Conservation (phyloP, 441 rosid species). For the Manihot esculenta region DNA sequence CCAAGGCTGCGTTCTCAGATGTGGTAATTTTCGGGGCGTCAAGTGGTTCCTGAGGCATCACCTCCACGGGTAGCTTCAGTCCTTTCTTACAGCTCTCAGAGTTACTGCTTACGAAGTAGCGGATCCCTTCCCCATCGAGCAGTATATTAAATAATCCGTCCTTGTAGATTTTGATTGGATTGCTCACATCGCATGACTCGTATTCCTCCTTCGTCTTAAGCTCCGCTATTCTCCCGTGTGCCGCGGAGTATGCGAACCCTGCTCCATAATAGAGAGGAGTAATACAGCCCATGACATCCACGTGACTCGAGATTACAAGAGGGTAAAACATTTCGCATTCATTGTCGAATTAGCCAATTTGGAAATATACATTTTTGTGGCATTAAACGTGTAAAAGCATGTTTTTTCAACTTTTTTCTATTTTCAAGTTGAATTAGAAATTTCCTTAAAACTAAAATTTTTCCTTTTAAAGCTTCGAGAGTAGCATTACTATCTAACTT, state of each 20-base stretch:
- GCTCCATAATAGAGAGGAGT: neutral
- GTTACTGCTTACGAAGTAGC: conserved; percentile 49
- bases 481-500: too few species aligned
- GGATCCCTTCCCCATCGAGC: conserved; percentile 42
- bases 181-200: conserved; percentile 42
- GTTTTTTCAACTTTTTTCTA: too few species aligned
- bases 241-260: conserved; percentile 60
- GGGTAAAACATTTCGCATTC: too few species aligned
- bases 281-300: neutral
- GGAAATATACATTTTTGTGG: too few species aligned
- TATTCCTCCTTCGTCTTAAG: conserved; percentile 44
- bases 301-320: neutral
- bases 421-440: too few species aligned
- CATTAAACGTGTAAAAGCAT: too few species aligned
- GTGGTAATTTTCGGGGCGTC: neutral
- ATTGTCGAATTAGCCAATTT: too few species aligned
- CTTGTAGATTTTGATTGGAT: conserved; percentile 44
- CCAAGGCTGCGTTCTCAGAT: neutral
- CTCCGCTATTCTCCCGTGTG: conserved; percentile 47
- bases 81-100: conserved; percentile 47
- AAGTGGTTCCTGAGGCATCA: conserved; percentile 20
- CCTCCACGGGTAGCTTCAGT: conserved; percentile 50
- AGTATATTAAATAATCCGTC: conserved; percentile 40
- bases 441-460: too few species aligned
- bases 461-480: too few species aligned